Evolutionary conservation across 208 protist species (phyloP), one percentile per base, ranked within the genome.

Genomic region (Endotrypanum monterogeii): DNA sequence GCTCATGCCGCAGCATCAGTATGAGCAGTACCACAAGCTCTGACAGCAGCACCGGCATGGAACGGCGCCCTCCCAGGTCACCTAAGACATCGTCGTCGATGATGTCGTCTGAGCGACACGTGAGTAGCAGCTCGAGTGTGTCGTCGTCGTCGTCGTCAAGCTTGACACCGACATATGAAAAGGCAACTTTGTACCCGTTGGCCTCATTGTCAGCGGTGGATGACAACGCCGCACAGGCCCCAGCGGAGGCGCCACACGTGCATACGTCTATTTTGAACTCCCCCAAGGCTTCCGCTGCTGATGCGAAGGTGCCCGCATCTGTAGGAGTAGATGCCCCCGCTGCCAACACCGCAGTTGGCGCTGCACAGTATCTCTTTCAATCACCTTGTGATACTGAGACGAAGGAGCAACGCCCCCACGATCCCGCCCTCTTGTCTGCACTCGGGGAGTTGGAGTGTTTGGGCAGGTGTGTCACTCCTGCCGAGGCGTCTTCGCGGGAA

Each of bases 21-120:
- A 71, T 39, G 30, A 79, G 68, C 68, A 66, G 57, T 3, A 44
- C 57, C 48, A 61, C 6, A 5, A 48, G 55, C 60, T n/a, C n/a
- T n/a, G 12, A 11, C 12, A 48, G 41, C 9, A 46, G 44, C 12
- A 48, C 8, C 44, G 44, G 44, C 44, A 48, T 5, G 28, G 25
- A 58, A n/a, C 54, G 46, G 28, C n/a, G 44, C 44, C 2, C 63
- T 44, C 18, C 63, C 14, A 44, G 2, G 41, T 54, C 63, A 48
- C 23, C 41, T 18, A 68, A 14, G 23, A 23, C 61, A 4, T 51
- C 61, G 14, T 51, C 61, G 39, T 35, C 61, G 9, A 16, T 23
- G 7, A 12, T 12, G 37, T 35, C 61, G 39, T 51, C 61, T 28
- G 39, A 51, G n/a, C 28, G 61, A 11, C 44, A 25, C 23, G 61